A percentile compares a stretch with the other conserved stretches of the same genome.
phyloP scores from a whole-genome alignment of 208 protist genomes.

The Phytomonas serpens region DNA sequence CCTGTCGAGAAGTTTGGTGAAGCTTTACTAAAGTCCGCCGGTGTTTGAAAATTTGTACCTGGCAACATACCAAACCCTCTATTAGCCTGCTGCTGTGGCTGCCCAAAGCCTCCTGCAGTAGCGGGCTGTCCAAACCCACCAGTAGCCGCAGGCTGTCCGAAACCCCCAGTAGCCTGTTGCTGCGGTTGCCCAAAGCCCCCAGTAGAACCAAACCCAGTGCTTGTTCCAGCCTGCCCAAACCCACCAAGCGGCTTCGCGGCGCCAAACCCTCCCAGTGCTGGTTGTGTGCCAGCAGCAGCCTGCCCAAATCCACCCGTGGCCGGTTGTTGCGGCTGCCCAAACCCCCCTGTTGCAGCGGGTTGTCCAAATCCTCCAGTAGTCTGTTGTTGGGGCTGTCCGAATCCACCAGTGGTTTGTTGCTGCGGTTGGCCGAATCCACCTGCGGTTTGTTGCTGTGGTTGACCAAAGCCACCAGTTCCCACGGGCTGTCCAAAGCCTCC shows the following conservation, averaged over 20 bases:
- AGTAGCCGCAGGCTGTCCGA: conserved; percentile 6
- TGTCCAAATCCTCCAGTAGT: conserved; percentile 24
- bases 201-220: conserved; percentile 5
- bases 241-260: not conserved
- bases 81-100: conserved; percentile 16
- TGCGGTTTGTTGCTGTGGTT: conserved; percentile 14
- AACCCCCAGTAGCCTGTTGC: conserved; percentile 5
- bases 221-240: not conserved
- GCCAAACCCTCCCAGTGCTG: conserved; percentile 26
- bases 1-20: not conserved
- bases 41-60: conserved; percentile 3
- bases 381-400: conserved; percentile 24
- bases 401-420: conserved; percentile 17
- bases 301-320: conserved; percentile 23
- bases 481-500: conserved; percentile 26
- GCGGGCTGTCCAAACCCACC: conserved; percentile 33
- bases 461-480: conserved; percentile 24
- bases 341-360: conserved; percentile 17
- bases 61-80: conserved; percentile 25
- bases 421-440: conserved; percentile 20
- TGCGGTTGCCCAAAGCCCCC: conserved; percentile 38
- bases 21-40: conserved; percentile 19
- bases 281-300: conserved; percentile 14
- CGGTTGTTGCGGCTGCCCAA: conserved; percentile 22
- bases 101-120: conserved; percentile 18